Percentiles rank a stretch among this genome's conserved stretches.
Evolutionary conservation across 2,329 filamentous ascomycete genomes (phyloP).

Genomic region (Verticillium nubilum): DNA sequence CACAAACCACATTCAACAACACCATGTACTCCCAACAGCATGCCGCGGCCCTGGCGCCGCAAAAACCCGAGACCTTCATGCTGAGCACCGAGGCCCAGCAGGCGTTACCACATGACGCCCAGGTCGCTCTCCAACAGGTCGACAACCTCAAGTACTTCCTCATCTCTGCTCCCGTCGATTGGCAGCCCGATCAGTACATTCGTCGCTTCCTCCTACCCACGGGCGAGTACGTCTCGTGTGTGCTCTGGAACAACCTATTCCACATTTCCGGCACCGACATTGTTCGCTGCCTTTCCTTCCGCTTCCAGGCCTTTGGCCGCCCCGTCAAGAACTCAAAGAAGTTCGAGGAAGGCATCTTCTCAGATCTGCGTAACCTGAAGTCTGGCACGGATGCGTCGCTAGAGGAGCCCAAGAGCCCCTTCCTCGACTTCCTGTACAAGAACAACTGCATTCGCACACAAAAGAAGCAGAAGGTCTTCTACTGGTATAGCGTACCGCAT

Average conservation of each 20-base stretch:
- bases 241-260: slow-evolving; percentile 98
- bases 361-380: slow-evolving; percentile 95
- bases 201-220: slow-evolving; percentile 91
- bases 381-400: slow-evolving; percentile 96
- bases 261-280: slow-evolving; percentile 99
- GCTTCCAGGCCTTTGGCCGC: slow-evolving; percentile 96
- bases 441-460: slow-evolving; percentile 99
- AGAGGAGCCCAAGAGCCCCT: slow-evolving; percentile 97
- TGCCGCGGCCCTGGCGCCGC: slow-evolving; percentile 77
- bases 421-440: slow-evolving; percentile 98
- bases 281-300: slow-evolving; percentile 93
- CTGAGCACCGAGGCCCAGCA: slow-evolving; percentile 95
- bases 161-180: slow-evolving; percentile 96
- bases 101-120: slow-evolving; percentile 89
- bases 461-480: slow-evolving; percentile 99
- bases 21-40: slow-evolving; percentile 78
- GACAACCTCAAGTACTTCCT: slow-evolving; percentile 99
- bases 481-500: slow-evolving; percentile 99
- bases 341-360: slow-evolving; percentile 99
- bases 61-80: slow-evolving; percentile 99
- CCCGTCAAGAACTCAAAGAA: slow-evolving; percentile 99
- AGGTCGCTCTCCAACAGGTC: slow-evolving; percentile 95
- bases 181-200: slow-evolving; percentile 95
- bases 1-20: slow-evolving; percentile 7
- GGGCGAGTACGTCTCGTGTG: slow-evolving; percentile 97